These are phyloP conservation scores for Paecilomyces sp. DNA, from an alignment of 2,329 filamentous ascomycete genomes.

Conservation along the genomic window DNA sequence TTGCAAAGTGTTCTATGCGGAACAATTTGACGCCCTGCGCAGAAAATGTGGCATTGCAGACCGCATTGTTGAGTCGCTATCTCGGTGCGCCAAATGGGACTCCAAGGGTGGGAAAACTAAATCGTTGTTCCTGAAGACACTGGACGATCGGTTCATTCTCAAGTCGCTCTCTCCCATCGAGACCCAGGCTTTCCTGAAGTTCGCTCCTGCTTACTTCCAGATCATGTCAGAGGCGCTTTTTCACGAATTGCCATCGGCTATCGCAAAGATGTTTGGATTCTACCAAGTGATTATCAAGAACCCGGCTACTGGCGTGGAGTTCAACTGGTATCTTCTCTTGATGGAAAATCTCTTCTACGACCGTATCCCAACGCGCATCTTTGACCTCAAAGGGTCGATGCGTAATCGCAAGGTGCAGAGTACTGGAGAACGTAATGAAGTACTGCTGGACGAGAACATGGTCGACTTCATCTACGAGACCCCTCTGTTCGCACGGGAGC, in stretches of 20 bases:
- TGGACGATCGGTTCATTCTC: constrained; percentile 88
- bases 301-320: constrained; percentile 79
- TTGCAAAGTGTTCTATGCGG: constrained; percentile 97
- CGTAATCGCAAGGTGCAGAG: constrained; percentile 94
- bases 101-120: constrained; percentile 97
- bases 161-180: constrained; percentile 88
- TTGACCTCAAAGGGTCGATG: constrained; percentile 98
- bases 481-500: constrained; percentile 88
- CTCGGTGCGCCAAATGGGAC: constrained; percentile 94
- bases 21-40: constrained; percentile 92
- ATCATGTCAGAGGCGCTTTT: constrained; percentile 97
- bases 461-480: constrained; percentile 99
- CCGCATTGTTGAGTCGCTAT: constrained; percentile 89
- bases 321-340: constrained; percentile 86
- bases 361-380: constrained; percentile 77
- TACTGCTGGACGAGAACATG: constrained; percentile 95
- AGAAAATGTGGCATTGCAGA: constrained; percentile 89
- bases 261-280: constrained; percentile 98
- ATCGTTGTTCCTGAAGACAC: constrained; percentile 91
- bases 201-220: constrained; percentile 93
- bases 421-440: constrained; percentile 92
- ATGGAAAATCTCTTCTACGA: constrained; percentile 99
- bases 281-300: constrained; percentile 98
- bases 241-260: constrained; percentile 89
- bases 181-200: constrained; percentile 87